Conservation (phyloP, 306 rosid species). For the Dryas alaskensis region DNA sequence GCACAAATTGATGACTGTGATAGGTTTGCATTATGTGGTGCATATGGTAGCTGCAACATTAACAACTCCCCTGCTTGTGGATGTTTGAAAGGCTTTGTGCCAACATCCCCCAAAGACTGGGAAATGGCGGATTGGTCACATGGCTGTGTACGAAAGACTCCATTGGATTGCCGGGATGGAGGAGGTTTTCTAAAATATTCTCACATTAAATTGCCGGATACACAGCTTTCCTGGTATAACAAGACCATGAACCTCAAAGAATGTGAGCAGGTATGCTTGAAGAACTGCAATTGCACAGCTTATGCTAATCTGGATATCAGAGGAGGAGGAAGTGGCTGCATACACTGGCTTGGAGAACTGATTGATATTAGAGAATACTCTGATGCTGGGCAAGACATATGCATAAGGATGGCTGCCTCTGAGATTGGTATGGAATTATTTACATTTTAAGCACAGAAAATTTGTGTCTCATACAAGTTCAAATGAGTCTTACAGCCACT, state of each 20-base stretch:
- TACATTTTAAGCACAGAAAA: not conserved
- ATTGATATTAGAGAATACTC: conserved; percentile 31
- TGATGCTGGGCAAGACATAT: conserved; percentile 33
- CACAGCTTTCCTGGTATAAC: conserved; percentile 29
- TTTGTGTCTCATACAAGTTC: too few species aligned
- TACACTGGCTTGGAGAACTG: conserved; percentile 38
- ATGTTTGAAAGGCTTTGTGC: conserved; percentile 39
- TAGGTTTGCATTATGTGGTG: conserved; percentile 31
- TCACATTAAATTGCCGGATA: conserved; percentile 38
- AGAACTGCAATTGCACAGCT: conserved; percentile 40
- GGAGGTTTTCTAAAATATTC: conserved; percentile 35
- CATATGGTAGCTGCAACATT: conserved; percentile 34
- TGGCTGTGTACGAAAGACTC: conserved; percentile 35
- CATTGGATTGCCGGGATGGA: conserved; percentile 25
- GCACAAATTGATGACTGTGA: conserved; percentile 23
- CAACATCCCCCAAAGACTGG: conserved; percentile 27
- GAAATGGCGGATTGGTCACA: conserved; percentile 29
- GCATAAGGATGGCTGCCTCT: conserved; percentile 38
- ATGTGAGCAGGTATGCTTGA: conserved; percentile 35
- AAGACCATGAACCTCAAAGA: conserved; percentile 30
- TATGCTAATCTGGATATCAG: conserved; percentile 38
- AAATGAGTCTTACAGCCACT: too few species aligned
- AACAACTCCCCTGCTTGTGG: conserved; percentile 29
- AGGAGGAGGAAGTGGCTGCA: conserved; percentile 40
- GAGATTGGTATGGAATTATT: conserved; percentile 27